Conservation (phyloP, 164 flowering plant genomes). For the Stephania japonica region DNA sequence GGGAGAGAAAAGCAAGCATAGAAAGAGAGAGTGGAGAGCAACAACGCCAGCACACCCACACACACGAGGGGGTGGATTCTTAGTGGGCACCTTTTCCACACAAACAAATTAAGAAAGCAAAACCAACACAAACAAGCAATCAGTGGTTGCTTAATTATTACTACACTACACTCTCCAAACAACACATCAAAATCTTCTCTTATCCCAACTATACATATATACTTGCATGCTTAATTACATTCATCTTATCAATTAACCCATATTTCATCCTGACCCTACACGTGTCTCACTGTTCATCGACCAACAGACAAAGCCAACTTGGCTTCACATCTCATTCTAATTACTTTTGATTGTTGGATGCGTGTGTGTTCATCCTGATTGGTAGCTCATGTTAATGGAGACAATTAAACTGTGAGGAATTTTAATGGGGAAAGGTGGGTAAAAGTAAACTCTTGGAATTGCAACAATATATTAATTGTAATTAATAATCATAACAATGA, state of each 20-base stretch:
- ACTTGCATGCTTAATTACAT: background rate
- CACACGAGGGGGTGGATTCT: constrained; percentile 9
- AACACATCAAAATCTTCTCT: background rate
- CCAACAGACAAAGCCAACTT: background rate
- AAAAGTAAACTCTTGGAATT: background rate
- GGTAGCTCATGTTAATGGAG: background rate
- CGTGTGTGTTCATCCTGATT: background rate
- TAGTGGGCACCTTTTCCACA: constrained; percentile 1
- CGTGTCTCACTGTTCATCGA: background rate
- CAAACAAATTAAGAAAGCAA: background rate
- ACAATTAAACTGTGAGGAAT: background rate
- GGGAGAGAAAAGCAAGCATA: background rate
- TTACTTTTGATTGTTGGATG: background rate
- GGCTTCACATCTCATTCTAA: background rate
- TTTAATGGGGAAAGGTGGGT: background rate
- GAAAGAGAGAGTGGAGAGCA: background rate
- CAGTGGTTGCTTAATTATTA: background rate
- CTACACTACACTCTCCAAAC: background rate
- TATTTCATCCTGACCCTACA: background rate
- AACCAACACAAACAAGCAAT: no score
- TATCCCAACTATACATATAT: background rate
- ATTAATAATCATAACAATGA: no score
- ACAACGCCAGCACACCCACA: background rate
- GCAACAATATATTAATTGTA: background rate
- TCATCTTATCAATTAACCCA: background rate